phyloP scores from a whole-genome alignment of 225 moss, liverwort and hornwort species.

The Takakia lepidozioides region DNA sequence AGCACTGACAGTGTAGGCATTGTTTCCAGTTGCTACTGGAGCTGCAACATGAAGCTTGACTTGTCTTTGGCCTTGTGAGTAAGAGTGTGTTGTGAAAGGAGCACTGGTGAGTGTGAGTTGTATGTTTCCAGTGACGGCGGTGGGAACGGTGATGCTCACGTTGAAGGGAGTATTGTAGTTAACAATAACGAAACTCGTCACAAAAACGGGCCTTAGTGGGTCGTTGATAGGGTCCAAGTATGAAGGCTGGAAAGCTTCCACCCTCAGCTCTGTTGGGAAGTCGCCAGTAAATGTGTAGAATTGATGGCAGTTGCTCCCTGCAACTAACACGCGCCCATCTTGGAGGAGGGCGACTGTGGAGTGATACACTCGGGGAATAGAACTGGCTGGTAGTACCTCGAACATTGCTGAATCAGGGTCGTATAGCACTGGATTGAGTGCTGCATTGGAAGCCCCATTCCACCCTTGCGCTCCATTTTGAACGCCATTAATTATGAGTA shows the following conservation, averaged over 20 bases:
- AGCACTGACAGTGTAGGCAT: constrained; percentile 14
- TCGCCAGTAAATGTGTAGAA: constrained; percentile 23
- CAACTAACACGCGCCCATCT: constrained; percentile 30
- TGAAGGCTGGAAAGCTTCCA: constrained; percentile 29
- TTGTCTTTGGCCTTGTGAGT: constrained; percentile 30
- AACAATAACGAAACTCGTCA: constrained; percentile 2
- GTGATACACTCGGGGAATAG: constrained; percentile 35
- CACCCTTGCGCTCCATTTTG: constrained; percentile 36
- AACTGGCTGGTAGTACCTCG: constrained; percentile 8
- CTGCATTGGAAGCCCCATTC: constrained; percentile 15
- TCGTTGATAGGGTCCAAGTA: constrained; percentile 25
- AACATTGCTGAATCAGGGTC: constrained; percentile 20
- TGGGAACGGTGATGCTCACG: constrained; percentile 10
- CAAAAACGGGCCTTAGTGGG: constrained; percentile 12
- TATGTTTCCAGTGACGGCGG: constrained; percentile 13
- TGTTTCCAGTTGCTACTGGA: not conserved
- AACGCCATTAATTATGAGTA: constrained; percentile 31
- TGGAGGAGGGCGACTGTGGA: constrained; percentile 30
- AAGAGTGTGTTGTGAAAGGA: constrained; percentile 33
- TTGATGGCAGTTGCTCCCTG: constrained; percentile 41
- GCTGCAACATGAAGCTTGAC: constrained; percentile 14
- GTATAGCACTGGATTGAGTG: constrained; percentile 19
- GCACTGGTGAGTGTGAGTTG: constrained; percentile 15
- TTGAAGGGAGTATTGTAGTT: constrained; percentile 15
- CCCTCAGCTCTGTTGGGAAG: constrained; percentile 37